Base-by-base conservation (phyloP, 495 filamentous ascomycete genomes). In the Aspergillus wentii region DNA sequence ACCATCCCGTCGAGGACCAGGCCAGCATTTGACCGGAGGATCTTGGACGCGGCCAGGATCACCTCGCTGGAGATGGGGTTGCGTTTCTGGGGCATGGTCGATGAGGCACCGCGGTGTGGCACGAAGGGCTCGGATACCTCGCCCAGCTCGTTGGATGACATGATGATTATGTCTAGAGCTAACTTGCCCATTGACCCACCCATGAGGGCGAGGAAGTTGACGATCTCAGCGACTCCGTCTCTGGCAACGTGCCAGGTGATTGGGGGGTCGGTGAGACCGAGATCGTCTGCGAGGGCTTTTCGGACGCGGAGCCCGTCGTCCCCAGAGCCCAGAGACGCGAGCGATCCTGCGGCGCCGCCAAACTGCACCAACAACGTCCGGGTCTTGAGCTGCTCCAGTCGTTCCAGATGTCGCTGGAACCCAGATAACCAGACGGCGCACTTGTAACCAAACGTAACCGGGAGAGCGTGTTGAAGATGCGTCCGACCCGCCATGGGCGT, bases 51-150 rank as follows among this genome's bases (percentile, higher is more conserved):
- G 4, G 69, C 71, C 1, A 73, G 49, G 8, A 74, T 74, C 9
- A 75, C 67, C 41, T 75, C 71, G 29, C 59, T 67, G 0, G 69
- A 73, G 17, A 76, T 76, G 3, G 72, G 72, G 35, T 76, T 76
- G 17, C 69, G 58, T 46, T 75, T 76, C 48, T 76, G 72, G 15
- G 72, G 72, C 72, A 76, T 76, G 1, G 72, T 76, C 1, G 64
- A 69, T 8, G 66, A 71, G 6, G 71, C 69, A 8, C 72, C 72
- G 9, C 72, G 65, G 44, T 75, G 71, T 8, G 68, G 70, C 8
- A 74, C 68, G 36, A 74, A 76, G 1, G 71, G 72, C 42, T 76
- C 72, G 3, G 65, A 59, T n/a, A 75, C 68, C 41, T 76, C 72
- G n/a, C 65, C 56, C 10, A 73, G 41, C 44, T 76, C 72, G 40